Conservation (phyloP, 2,329 filamentous ascomycete genomes). For the Leptographium procerum region DNA sequence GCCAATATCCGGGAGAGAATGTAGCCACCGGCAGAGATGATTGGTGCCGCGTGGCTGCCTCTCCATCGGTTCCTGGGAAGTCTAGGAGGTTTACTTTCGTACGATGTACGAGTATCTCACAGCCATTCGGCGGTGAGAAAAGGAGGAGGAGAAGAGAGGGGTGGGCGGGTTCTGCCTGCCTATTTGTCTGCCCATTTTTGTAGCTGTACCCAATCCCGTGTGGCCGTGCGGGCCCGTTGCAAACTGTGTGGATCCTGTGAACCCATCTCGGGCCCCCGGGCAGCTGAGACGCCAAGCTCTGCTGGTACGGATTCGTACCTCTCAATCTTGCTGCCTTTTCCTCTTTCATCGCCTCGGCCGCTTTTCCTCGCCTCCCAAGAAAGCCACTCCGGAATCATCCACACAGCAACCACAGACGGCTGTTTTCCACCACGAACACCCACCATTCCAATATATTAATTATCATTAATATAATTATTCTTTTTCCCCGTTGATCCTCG, state of each 20-base stretch:
- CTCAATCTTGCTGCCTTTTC: neutral
- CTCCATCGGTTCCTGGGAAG: neutral
- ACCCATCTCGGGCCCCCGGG: neutral
- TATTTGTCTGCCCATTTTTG: neutral
- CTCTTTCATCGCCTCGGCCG: neutral
- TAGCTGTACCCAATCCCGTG: no score
- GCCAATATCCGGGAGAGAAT: neutral
- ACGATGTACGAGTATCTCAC: no score
- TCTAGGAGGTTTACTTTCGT: no score
- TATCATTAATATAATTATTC: no score
- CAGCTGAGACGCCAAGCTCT: neutral
- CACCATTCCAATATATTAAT: neutral
- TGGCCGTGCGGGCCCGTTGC: neutral
- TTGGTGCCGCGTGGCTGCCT: neutral
- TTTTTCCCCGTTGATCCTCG: neutral
- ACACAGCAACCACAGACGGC: neutral
- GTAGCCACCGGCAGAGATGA: neutral
- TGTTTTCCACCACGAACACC: neutral
- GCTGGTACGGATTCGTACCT: neutral
- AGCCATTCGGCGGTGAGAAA: neutral
- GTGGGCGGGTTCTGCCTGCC: neutral
- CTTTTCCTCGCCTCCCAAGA: neutral
- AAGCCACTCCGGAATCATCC: no score
- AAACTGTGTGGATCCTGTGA: neutral
- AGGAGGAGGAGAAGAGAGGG: neutral